Evolutionary conservation across 305 asterid species (phyloP), one percentile per base, ranked within the genome.

Genomic region (Coffea humblotiana): DNA sequence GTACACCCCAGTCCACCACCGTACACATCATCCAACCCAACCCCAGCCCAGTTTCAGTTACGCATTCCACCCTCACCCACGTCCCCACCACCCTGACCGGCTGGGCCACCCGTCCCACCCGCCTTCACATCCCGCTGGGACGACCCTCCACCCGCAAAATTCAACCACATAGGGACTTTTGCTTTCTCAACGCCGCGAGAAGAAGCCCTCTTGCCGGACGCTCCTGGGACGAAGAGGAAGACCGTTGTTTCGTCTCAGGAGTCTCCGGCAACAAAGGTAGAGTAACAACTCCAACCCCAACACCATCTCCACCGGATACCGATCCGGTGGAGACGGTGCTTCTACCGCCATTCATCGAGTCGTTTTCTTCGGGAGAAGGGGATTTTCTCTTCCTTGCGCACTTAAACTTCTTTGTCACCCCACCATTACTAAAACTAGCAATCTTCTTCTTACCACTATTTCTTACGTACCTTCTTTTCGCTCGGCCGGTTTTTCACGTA

Each of bases 231-330:
- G 0, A 2, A 0, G 40, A 2, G 47, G 32, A 9, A n/a, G 43
- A 37, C 3, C 43, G 43, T 7, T 25, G 40, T 9, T 15, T 52
- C 84, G 61, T 78, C 21, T 45, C 88, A 0, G 95, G 92, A 1
- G 83, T 77, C 86, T 88, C 93, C 78, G 94, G 93, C 56, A 90
- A 82, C 56, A 90, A 76, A 35, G 91, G 76, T 35, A 91, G 71
- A n/a, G 92, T 89, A 63, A 87, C 84, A 7, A 40, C 61, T 13
- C 84, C 78, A 74, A 56, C 51, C 77, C 89, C 35, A 5, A 32
- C 61, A 13, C 84, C 78, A 72, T 67, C 51, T 78, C 89, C 35
- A 3, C 71, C 68, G 48, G 79, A 51, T 15, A 72, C 63, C 15
- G 64, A 35, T 25, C 37, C 68, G 8, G 68, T 63, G 68, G 68